Base-by-base conservation (phyloP, 176 grass and related monocot genomes). In the Pharus latifolius region DNA sequence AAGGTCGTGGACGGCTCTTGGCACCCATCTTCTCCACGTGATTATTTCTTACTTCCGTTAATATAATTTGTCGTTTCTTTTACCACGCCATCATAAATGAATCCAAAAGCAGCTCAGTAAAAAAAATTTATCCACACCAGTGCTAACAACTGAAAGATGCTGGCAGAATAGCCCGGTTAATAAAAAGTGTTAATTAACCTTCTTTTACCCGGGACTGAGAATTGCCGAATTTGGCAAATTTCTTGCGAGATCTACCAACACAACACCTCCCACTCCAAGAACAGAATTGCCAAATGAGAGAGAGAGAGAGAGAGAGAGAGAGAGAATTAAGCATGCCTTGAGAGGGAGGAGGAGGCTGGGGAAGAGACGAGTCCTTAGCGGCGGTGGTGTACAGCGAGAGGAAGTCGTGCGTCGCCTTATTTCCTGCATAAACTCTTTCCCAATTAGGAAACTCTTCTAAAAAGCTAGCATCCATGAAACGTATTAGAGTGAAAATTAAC, bases 341-440 rank as follows among this genome's bases (percentile, higher is more conserved):
- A 2, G 86, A 55, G 1, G 82, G 46, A 25, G 86, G 75, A 11
- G 84, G 61, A 11, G 44, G 43, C 57, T 63, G 82, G 44, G 83
- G 64, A 33, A 69, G 61, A 3, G 89, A 42, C 32, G 90, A 65
- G 49, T 89, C 90, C 79, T 83, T 89, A 50, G 74, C 67, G 64
- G 80, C 46, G 41, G 56, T 24, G 35, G 67, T 68, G 83, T 84
- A 89, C 10, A 94, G 83, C 60, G 91, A 94, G 67, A 94, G 86
- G 79, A 94, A 94, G 78, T 94, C 91, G 68, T 94, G 83, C 52
- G 91, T 86, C 47, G 86, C 78, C 78, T 86, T 85, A 76, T 94
- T 83, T 35, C 86, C 91, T 94, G 91, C 70, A 73, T 13, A 6
- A 2, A 3, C 9, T 16, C 2, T 16, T 28, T 6, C 7, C 40